Percentiles rank a stretch among this genome's conserved stretches.
phyloP scores from a whole-genome alignment of 1,284 basidiomycete species.

The Coriolopsis trogii region DNA sequence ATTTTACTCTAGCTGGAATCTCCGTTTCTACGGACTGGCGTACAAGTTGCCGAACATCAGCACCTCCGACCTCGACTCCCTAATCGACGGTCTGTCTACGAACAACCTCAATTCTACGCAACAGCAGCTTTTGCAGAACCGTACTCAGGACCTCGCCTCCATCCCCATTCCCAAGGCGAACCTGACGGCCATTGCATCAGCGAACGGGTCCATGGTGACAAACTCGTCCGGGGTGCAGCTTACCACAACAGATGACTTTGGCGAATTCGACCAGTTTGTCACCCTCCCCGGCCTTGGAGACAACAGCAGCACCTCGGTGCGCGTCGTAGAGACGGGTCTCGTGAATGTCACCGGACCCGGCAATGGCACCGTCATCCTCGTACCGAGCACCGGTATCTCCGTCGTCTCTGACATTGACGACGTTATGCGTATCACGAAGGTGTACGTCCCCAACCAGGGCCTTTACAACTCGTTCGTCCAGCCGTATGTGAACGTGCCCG shows the following conservation, averaged over 20 bases:
- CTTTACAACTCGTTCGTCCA: conserved; percentile 36
- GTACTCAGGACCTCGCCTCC: conserved; percentile 29
- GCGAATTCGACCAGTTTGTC: conserved; percentile 32
- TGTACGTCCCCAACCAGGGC: conserved; percentile 35
- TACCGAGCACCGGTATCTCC: conserved; percentile 31
- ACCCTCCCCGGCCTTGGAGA: conserved; percentile 20
- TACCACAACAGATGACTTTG: conserved; percentile 25
- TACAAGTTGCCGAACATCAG: conserved; percentile 31
- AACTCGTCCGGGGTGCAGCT: conserved; percentile 26
- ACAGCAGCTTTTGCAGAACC: conserved; percentile 28
- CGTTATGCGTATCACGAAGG: conserved; percentile 36
- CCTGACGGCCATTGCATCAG: conserved; percentile 24
- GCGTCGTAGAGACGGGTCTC: conserved; percentile 26
- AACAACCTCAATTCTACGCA: conserved; percentile 28
- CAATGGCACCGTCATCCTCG: conserved; percentile 35
- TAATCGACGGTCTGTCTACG: conserved; percentile 29
- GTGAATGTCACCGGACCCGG: conserved; percentile 29
- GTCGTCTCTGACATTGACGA: conserved; percentile 38
- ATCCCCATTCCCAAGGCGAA: conserved; percentile 29
- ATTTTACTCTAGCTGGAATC: conserved; percentile 24
- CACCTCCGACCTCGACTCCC: conserved; percentile 27
- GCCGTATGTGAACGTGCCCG: conserved; percentile 34
- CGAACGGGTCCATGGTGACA: conserved; percentile 27
- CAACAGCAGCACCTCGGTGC: conserved; percentile 16
- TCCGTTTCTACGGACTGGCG: conserved; percentile 32